phyloP scores from a whole-genome alignment of 2,329 filamentous ascomycete species.

The Ilyonectria mors-panacis region DNA sequence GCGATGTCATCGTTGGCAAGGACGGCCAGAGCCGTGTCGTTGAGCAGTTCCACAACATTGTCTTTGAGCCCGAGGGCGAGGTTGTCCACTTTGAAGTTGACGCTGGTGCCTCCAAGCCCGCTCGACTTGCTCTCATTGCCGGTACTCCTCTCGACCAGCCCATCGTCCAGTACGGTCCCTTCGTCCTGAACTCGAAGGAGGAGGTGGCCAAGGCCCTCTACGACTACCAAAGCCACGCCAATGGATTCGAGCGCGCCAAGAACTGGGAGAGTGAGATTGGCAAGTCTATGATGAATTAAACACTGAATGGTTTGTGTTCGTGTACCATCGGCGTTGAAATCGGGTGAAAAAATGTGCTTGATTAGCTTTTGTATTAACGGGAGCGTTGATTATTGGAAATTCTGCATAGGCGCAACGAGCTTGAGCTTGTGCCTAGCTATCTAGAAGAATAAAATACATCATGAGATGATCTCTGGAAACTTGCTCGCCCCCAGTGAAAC shows the following conservation, averaged over 20 bases:
- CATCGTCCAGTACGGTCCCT: constrained; percentile 88
- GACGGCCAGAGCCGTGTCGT: constrained; percentile 68
- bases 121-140: constrained; percentile 78
- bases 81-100: constrained; percentile 80
- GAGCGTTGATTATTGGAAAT: constrained; percentile 2
- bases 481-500: neutral
- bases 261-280: constrained; percentile 91
- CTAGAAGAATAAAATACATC: constrained; percentile 2
- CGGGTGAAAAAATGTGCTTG: constrained; percentile 13
- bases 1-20: constrained; percentile 75
- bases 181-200: constrained; percentile 81
- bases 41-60: constrained; percentile 86
- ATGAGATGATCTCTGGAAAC: constrained; percentile 21
- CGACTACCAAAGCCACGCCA: constrained; percentile 80
- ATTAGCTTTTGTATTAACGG: neutral
- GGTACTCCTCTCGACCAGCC: constrained; percentile 86
- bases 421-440: neutral
- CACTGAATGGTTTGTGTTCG: neutral
- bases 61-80: constrained; percentile 87
- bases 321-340: constrained; percentile 35
- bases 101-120: constrained; percentile 71
- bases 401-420: neutral
- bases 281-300: constrained; percentile 73
- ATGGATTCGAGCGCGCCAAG: constrained; percentile 85
- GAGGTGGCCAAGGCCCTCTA: constrained; percentile 83